These are phyloP conservation scores for Pulveroboletus frians DNA, from an alignment of 768 basidiomycete species.

Conservation along the genomic window DNA sequence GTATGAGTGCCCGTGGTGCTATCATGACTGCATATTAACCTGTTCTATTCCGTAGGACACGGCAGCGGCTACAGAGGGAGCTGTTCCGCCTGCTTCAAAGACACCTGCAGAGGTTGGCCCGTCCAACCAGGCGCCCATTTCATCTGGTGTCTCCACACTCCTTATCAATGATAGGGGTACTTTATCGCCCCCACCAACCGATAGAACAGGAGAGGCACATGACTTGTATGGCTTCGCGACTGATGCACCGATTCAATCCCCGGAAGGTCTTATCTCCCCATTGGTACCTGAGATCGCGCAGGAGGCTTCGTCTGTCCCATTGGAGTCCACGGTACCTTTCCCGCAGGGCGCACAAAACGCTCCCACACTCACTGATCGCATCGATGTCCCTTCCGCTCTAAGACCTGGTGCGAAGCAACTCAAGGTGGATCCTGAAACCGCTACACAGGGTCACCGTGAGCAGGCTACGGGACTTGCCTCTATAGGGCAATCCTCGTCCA, in stretches of 20 bases:
- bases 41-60: conserved; percentile 13
- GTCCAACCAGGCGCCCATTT: conserved; percentile 2
- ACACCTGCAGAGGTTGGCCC: background rate
- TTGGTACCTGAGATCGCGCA: background rate
- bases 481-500: conserved; percentile 11
- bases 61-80: conserved; percentile 18
- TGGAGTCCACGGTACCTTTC: background rate
- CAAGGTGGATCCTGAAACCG: background rate
- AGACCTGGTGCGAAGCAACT: background rate
- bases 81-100: conserved; percentile 4
- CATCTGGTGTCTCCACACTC: conserved; percentile 26
- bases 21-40: background rate
- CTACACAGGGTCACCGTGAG: background rate
- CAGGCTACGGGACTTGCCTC: conserved; percentile 1
- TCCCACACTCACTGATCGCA: background rate
- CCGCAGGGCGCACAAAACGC: background rate
- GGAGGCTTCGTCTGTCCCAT: background rate
- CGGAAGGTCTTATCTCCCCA: background rate
- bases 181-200: conserved; percentile 3
- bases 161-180: conserved; percentile 37
- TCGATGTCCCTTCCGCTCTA: background rate
- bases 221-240: conserved; percentile 13
- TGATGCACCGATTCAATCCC: conserved; percentile 15
- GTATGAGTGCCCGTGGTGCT: conserved; percentile 4
- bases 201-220: conserved; percentile 11